Evolutionary conservation across 345 rosid genomes (phyloP), one percentile per base, ranked within the genome.

Genomic region (Theobroma cacao): DNA sequence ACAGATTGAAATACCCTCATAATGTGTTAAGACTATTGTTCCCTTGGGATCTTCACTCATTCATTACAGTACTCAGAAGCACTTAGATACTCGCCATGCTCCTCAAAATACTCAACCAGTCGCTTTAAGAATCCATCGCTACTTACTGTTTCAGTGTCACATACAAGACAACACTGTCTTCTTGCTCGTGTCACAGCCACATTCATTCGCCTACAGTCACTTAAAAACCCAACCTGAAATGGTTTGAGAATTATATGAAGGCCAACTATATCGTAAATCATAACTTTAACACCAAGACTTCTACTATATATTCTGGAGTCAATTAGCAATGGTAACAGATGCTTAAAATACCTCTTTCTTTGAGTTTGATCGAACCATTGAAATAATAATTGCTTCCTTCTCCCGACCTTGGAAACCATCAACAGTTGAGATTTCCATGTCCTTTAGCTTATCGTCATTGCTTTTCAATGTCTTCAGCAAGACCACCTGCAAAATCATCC

Each of bases 381-480:
- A 96, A 72, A 94, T 94, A 63, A 96, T 89, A 45, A 96, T 90
- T 20, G 97, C 94, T 87, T 94, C 99, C 86, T 96, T 94, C 85
- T 94, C 99, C 72, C 98, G 90, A 58, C 99, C 99, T 84, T 94
- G 99, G 80, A 96, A 96, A 56, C 98, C 99, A 82, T 96, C 99
- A 78, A 96, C 99, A 0, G 98, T 95, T 14, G 96, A 95, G 76
- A 96, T 85, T 83, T 96, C 99, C 87, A 92, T 71, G 79, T 91
- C 92, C 77, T 90, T 91, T 14, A 94, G 89, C 81, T 91, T 90
- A 75, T 87, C 89, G 71, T 92, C 97, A 62, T 88, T 89, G 87
- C 90, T 85, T 81, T 79, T 91, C 72, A 91, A 81, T 77, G 92
- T 88, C 87, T 85, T 92, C 58, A 96, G 86, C 73, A 90, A 75